These are phyloP conservation scores for Euphorbia lathyris DNA, from an alignment of 345 rosid species.

Conservation along the genomic window DNA sequence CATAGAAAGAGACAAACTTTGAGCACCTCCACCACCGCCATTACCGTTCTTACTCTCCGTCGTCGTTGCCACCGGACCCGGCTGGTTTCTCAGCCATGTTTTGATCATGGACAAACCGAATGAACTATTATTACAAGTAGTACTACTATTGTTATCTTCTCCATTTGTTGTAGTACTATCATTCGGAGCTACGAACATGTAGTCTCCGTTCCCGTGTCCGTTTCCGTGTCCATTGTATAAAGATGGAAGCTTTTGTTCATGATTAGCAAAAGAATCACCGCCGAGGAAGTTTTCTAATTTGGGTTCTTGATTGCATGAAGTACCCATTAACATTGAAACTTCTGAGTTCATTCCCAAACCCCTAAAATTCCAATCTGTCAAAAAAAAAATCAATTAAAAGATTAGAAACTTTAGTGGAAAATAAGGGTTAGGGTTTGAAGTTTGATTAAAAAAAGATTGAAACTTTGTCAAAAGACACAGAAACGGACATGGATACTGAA, in stretches of 20 bases:
- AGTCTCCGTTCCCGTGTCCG: background rate
- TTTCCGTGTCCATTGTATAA: background rate
- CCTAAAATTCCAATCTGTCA: constrained; percentile 40
- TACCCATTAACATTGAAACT: constrained; percentile 21
- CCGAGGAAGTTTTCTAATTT: constrained; percentile 32
- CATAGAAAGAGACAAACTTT: constrained; percentile 54
- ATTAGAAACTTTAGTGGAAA: constrained; percentile 21
- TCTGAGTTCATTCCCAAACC: constrained; percentile 36
- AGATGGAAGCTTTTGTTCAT: constrained; percentile 12
- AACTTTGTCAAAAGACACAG: too few relatives aligned
- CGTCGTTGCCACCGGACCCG: constrained; percentile 42
- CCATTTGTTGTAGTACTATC: constrained; percentile 15
- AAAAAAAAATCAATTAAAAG: background rate
- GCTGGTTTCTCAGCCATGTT: constrained; percentile 74
- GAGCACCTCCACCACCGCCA: constrained; percentile 33
- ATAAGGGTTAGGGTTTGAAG: background rate
- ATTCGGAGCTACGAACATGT: constrained; percentile 17
- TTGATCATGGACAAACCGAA: constrained; percentile 79
- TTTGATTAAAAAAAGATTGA: too few relatives aligned
- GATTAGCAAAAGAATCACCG: constrained; percentile 13
- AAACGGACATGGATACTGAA: too few relatives aligned
- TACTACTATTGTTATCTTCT: constrained; percentile 7
- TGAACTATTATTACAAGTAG: constrained; percentile 25
- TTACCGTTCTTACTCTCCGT: constrained; percentile 28
- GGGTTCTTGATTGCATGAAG: constrained; percentile 21